phyloP scores from a whole-genome alignment of 2,329 filamentous ascomycete genomes.

The Trichoderma pleuroti region DNA sequence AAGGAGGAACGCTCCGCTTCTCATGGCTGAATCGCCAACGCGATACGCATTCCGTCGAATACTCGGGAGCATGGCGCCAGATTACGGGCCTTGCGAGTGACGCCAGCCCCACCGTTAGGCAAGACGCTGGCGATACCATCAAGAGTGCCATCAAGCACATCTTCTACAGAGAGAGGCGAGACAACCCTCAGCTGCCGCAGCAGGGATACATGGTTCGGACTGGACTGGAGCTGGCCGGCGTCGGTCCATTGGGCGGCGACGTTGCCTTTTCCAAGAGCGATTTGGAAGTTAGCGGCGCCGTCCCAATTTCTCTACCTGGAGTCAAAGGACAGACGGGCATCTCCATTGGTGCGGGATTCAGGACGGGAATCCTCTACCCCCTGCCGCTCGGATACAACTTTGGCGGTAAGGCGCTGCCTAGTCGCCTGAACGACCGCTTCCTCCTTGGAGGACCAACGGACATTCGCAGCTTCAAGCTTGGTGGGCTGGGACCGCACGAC shows the following conservation, averaged over 20 bases:
- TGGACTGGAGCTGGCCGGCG: conserved; percentile 78
- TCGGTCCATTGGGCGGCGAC: conserved; percentile 79
- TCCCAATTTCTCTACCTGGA: conserved; percentile 70
- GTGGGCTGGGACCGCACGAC: conserved; percentile 84
- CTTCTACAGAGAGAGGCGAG: conserved; percentile 74
- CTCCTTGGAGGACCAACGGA: conserved; percentile 91
- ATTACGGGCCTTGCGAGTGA: conserved; percentile 71
- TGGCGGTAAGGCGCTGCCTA: conserved; percentile 56
- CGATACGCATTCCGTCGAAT: conserved; percentile 73
- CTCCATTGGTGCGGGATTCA: conserved; percentile 76
- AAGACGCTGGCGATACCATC: conserved; percentile 83
- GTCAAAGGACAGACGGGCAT: conserved; percentile 69
- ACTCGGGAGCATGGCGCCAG: conserved; percentile 82
- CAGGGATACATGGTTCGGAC: conserved; percentile 77
- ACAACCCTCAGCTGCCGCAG: conserved; percentile 80
- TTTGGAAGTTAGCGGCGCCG: conserved; percentile 71
- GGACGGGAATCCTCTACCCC: conserved; percentile 80
- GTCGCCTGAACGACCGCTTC: conserved; percentile 90
- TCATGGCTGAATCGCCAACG: conserved; percentile 65
- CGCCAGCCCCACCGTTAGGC: conserved; percentile 77
- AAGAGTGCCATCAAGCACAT: conserved; percentile 84
- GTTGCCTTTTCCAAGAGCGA: conserved; percentile 95
- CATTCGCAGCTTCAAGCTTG: conserved; percentile 87
- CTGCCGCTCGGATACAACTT: conserved; percentile 61
- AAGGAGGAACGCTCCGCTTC: conserved; percentile 72